Conservation (phyloP, 768 basidiomycete genomes). For the Trametes gibbosa region DNA sequence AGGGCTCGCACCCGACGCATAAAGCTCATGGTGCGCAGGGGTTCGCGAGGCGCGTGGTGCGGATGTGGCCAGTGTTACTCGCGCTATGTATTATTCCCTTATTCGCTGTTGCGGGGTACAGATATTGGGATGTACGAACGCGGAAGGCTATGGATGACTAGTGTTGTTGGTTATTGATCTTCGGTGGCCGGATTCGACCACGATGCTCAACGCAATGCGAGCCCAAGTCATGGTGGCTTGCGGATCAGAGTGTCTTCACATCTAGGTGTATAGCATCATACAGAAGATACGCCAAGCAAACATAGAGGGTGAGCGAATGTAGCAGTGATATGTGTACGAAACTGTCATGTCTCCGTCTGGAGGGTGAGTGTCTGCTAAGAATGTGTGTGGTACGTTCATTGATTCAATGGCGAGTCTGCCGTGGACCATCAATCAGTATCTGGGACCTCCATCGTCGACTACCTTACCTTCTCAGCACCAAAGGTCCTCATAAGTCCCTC, state of each 20-base stretch:
- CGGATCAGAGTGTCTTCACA: too few species aligned
- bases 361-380: too few species aligned
- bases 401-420: constrained; percentile 44
- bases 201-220: too few species aligned
- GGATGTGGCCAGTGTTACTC: constrained; percentile 3
- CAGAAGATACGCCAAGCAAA: too few species aligned
- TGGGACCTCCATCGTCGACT: not conserved
- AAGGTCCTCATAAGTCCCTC: constrained; percentile 66
- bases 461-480: constrained; percentile 61
- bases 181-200: too few species aligned
- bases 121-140: constrained; percentile 12
- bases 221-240: too few species aligned
- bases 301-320: too few species aligned
- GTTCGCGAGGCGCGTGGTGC: not conserved
- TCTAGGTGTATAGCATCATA: too few species aligned
- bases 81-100: constrained; percentile 11
- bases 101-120: constrained; percentile 2
- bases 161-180: not conserved
- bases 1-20: not conserved
- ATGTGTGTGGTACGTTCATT: too few species aligned
- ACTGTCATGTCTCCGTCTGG: too few species aligned
- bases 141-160: not conserved
- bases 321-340: too few species aligned
- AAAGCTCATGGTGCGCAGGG: not conserved
- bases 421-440: not conserved